Evolutionary conservation across 306 rosid species (phyloP).

Genomic region (Gillenia trifoliata): DNA sequence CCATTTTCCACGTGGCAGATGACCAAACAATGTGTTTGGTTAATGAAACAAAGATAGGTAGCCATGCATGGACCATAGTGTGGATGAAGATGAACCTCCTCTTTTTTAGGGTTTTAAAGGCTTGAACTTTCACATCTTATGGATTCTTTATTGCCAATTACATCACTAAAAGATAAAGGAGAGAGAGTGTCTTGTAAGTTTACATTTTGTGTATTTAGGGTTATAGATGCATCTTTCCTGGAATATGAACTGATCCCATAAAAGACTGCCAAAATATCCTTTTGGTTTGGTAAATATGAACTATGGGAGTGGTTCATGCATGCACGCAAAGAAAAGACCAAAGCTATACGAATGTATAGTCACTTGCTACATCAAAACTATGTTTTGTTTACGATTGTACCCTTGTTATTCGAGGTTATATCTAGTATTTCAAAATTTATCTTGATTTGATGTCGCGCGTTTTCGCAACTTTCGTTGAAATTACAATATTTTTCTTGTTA

Average conservation of each 20-base stretch:
- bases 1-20: not conserved
- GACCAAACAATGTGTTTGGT: too few relatives aligned
- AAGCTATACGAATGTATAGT: not conserved
- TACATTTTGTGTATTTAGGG: not conserved
- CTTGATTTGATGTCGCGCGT: not conserved
- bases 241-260: not conserved
- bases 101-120: not conserved
- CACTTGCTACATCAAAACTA: not conserved
- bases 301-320: not conserved
- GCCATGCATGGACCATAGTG: not conserved
- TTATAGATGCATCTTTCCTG: not conserved
- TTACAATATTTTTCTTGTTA: too few relatives aligned
- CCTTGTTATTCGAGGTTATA: not conserved
- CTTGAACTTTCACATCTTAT: slow-evolving; percentile 3
- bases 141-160: slow-evolving; percentile 2
- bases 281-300: not conserved
- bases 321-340: not conserved
- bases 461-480: too few relatives aligned
- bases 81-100: slow-evolving; percentile 1
- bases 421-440: too few relatives aligned
- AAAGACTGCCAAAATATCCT: not conserved
- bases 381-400: not conserved
- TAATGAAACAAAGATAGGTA: not conserved
- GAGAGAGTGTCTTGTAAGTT: not conserved
- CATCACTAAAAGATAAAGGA: not conserved